A percentile compares a stretch with the other conserved stretches of the same genome.
Conservation (phyloP, 2,329 filamentous ascomycete species). For the Aspergillus puulaauensis region DNA sequence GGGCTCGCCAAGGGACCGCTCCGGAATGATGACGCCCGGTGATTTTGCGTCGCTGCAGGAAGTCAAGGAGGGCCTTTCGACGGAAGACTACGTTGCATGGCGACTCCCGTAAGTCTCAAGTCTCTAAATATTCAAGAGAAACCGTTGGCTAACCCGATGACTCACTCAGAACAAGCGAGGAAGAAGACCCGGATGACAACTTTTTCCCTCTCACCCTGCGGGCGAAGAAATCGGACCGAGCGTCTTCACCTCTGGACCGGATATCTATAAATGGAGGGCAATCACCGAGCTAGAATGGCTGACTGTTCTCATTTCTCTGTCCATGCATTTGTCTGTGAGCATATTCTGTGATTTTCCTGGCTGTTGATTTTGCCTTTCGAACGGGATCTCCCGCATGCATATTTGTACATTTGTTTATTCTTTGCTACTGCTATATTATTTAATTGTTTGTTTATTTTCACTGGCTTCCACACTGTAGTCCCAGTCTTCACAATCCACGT, state of each 20-base stretch:
- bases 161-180: constrained; percentile 61
- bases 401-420: constrained; percentile 2
- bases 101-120: constrained; percentile 82
- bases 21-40: constrained; percentile 98
- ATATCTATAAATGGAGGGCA: constrained; percentile 31
- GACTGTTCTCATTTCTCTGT: not conserved
- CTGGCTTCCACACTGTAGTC: not conserved
- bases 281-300: not conserved
- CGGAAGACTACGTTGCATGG: constrained; percentile 98
- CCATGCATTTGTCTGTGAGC: not conserved
- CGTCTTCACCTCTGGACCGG: constrained; percentile 38
- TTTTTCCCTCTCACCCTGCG: constrained; percentile 68
- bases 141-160: constrained; percentile 21
- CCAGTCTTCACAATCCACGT: not conserved
- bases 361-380: not conserved
- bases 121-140: not conserved
- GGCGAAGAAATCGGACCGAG: constrained; percentile 44
- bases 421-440: not conserved
- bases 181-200: constrained; percentile 84
- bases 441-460: not conserved
- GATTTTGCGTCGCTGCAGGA: constrained; percentile 97
- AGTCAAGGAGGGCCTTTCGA: constrained; percentile 85
- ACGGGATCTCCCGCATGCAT: not conserved
- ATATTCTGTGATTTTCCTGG: not conserved
- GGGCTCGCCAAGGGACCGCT: constrained; percentile 84